Evolutionary conservation across 495 filamentous ascomycete genomes (phyloP), one percentile per base, ranked within the genome.

Genomic region (Hypomontagnella monticulosa): DNA sequence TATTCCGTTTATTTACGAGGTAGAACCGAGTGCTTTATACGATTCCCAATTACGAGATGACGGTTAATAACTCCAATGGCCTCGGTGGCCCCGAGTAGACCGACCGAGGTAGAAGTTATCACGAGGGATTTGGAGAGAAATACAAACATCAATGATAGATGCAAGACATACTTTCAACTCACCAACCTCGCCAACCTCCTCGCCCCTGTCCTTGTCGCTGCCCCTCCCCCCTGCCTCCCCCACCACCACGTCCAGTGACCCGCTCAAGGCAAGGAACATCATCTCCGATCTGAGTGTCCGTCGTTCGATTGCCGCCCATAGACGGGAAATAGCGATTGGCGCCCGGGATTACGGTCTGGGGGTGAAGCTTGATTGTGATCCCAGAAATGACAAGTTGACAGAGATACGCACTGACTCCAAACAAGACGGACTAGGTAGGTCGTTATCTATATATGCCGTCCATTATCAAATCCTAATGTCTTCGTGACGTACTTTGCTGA

Each of bases 271-370:
- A 63, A 59, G 65, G 55, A 63, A 68, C 49, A 52, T 57, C 61
- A 65, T 69, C 61, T 65, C 61, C 66, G 61, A 66, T 65, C 61
- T 69, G 10, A n/a, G 56, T 63, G 51, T 37, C 55, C 57, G 44
- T 57, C 57, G 32, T 65, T 65, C 52, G 66, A 69, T 69, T 61
- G 61, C 61, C 66, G 61, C 46, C 23, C 27, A 12, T 37, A 37
- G 43, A 53, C 19, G 52, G 57, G 55, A 69, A 61, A 61, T 61
- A 48, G 44, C 32, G 61, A 65, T 65, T 64, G 57, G 61, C 66
- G 44, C 46, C 42, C 43, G 53, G 53, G 52, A 23, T 62, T 42
- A 23, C 56, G 14, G 42, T 40, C 42, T 20, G 16, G 47, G 65
- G 59, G 32, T 6, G 38, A 63, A 68, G 65, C 65, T 68, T 68